Conservation (phyloP, 179 eudicot genomes). For the Nepenthes alata region DNA sequence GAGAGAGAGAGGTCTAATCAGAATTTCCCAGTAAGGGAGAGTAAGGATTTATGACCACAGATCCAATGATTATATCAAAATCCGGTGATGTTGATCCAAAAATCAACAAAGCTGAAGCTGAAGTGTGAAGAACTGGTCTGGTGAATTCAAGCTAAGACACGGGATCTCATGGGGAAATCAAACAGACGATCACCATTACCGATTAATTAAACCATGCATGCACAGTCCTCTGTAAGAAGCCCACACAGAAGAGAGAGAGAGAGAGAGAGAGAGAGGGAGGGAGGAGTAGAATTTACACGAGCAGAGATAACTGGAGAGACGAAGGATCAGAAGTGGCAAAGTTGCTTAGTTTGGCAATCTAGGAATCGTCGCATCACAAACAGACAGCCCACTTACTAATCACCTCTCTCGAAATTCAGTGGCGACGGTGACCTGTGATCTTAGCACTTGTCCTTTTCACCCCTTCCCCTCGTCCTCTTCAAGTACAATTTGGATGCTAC, state of each 20-base stretch:
- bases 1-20: conserved; percentile 16
- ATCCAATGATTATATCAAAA: conserved; percentile 7
- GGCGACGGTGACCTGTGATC: conserved; percentile 9
- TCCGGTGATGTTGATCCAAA: conserved; percentile 12
- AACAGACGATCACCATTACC: too few relatives aligned
- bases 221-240: too few relatives aligned
- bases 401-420: conserved; percentile 8
- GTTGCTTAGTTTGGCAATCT: conserved; percentile 11
- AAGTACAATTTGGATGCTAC: too few relatives aligned
- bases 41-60: conserved; percentile 2
- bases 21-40: conserved; percentile 5
- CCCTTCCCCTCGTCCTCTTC: too few relatives aligned
- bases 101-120: background rate
- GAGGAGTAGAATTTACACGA: conserved; percentile 10
- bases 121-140: too few relatives aligned
- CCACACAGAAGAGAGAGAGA: background rate
- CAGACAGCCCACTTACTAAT: conserved; percentile 1
- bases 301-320: conserved; percentile 16
- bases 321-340: conserved; percentile 10
- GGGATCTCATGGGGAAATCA: too few relatives aligned
- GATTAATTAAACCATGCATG: too few relatives aligned
- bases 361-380: conserved; percentile 3
- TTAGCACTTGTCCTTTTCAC: too few relatives aligned
- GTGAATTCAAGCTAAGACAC: too few relatives aligned
- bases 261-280: background rate